A percentile compares a stretch with the other conserved stretches of the same genome.
These are phyloP conservation scores for Phoma herbarum DNA, from an alignment of 2,329 filamentous ascomycete species.

Conservation along the genomic window DNA sequence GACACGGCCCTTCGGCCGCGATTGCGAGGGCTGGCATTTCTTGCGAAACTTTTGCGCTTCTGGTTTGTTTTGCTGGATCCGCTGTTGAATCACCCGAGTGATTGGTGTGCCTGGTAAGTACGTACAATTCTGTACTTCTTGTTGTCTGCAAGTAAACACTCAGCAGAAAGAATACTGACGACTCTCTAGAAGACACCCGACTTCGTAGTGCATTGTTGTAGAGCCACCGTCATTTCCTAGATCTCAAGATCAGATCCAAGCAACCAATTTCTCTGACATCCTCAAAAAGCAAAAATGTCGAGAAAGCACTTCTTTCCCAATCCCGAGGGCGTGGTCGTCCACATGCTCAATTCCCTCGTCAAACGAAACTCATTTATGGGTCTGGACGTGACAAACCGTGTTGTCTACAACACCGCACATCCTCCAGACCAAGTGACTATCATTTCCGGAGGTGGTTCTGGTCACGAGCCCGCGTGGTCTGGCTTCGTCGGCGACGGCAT, in stretches of 20 bases:
- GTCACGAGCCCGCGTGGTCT: slow-evolving; percentile 60
- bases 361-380: slow-evolving; percentile 55
- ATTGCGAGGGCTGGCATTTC: not conserved
- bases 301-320: slow-evolving; percentile 64
- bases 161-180: not conserved
- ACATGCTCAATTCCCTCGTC: slow-evolving; percentile 58
- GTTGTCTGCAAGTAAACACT: not conserved
- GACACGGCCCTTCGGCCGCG: slow-evolving; percentile 11
- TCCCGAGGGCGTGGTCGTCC: slow-evolving; percentile 60
- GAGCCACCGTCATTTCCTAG: not conserved
- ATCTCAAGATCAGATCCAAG: not conserved
- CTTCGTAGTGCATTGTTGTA: not conserved
- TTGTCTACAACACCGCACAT: slow-evolving; percentile 59
- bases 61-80: not conserved
- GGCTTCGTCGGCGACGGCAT: slow-evolving; percentile 61
- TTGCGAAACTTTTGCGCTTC: not conserved
- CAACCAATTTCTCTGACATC: not conserved
- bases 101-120: not conserved
- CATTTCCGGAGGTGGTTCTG: slow-evolving; percentile 58
- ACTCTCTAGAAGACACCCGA: not conserved
- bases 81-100: not conserved
- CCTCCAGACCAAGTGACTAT: slow-evolving; percentile 55
- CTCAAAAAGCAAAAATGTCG: slow-evolving; percentile 52
- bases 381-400: slow-evolving; percentile 58
- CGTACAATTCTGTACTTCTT: not conserved